Evolutionary conservation across 2,329 filamentous ascomycete species (phyloP).

Genomic region (Trichoderma atrobrunneum): DNA sequence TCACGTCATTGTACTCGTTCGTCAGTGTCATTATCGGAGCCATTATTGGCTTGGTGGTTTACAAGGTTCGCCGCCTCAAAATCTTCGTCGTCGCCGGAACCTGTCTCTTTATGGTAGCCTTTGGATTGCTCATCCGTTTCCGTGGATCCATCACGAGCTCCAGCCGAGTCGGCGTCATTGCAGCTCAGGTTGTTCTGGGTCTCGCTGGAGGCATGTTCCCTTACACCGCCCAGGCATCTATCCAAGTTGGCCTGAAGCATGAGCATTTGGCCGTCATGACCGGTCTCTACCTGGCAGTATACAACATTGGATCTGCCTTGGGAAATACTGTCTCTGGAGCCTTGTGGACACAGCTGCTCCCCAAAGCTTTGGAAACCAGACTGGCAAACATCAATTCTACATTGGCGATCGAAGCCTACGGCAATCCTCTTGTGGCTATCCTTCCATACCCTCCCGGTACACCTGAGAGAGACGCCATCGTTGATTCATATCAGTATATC

Average conservation of each 20-base stretch:
- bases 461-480: slow-evolving; percentile 42
- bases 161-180: slow-evolving; percentile 56
- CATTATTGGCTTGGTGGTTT: slow-evolving; percentile 55
- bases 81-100: slow-evolving; percentile 62
- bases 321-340: slow-evolving; percentile 60
- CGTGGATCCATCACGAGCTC: slow-evolving; percentile 48
- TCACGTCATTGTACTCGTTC: slow-evolving; percentile 58
- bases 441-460: slow-evolving; percentile 35
- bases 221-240: slow-evolving; percentile 46
- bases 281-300: slow-evolving; percentile 60
- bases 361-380: slow-evolving; percentile 55
- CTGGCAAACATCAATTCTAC: slow-evolving; percentile 33
- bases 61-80: slow-evolving; percentile 58
- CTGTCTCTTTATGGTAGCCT: slow-evolving; percentile 60
- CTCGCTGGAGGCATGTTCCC: slow-evolving; percentile 63
- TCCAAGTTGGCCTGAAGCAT: slow-evolving; percentile 43
- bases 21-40: slow-evolving; percentile 57
- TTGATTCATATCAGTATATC: slow-evolving; percentile 45
- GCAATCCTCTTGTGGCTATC: slow-evolving; percentile 18
- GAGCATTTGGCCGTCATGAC: slow-evolving; percentile 62
- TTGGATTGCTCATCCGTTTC: slow-evolving; percentile 62
- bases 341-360: slow-evolving; percentile 60
- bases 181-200: slow-evolving; percentile 60
- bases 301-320: slow-evolving; percentile 60
- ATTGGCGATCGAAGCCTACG: slow-evolving; percentile 34